Percentiles rank a stretch among this genome's conserved stretches.
Conservation (phyloP, 441 rosid species). For the Adansonia madagascariensis region DNA sequence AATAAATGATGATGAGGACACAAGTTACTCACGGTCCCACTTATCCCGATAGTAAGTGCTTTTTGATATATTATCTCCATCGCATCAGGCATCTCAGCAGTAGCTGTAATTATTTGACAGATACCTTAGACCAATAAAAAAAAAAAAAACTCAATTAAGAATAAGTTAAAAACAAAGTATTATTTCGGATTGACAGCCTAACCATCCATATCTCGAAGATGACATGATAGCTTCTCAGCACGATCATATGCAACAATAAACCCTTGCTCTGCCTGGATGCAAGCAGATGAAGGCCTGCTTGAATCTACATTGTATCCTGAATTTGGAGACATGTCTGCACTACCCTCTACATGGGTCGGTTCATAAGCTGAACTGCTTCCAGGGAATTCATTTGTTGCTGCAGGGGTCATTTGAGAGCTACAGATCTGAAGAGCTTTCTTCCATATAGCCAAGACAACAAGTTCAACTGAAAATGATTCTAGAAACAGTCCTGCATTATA, state of each 20-base stretch:
- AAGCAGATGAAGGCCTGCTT: conserved; percentile 43
- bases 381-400: conserved; percentile 35
- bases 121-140: conserved; percentile 14
- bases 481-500: conserved; percentile 52
- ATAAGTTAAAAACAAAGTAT: background rate
- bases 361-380: conserved; percentile 38
- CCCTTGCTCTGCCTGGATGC: conserved; percentile 63
- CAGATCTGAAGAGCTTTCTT: conserved; percentile 63
- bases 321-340: conserved; percentile 17
- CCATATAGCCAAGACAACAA: conserved; percentile 74
- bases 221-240: conserved; percentile 61
- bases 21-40: conserved; percentile 64
- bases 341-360: conserved; percentile 23
- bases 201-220: conserved; percentile 59
- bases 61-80: conserved; percentile 69
- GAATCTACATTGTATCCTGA: conserved; percentile 40
- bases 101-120: conserved; percentile 46
- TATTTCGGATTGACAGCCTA: conserved; percentile 31
- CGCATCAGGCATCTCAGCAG: conserved; percentile 79
- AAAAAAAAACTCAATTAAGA: conserved; percentile 17
- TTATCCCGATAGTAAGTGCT: conserved; percentile 61
- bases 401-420: conserved; percentile 51
- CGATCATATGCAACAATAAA: conserved; percentile 59
- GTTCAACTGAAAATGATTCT: conserved; percentile 77
- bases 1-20: conserved; percentile 6